Base-by-base conservation (phyloP, 106 monocot genomes). In the Vanilla planifolia region DNA sequence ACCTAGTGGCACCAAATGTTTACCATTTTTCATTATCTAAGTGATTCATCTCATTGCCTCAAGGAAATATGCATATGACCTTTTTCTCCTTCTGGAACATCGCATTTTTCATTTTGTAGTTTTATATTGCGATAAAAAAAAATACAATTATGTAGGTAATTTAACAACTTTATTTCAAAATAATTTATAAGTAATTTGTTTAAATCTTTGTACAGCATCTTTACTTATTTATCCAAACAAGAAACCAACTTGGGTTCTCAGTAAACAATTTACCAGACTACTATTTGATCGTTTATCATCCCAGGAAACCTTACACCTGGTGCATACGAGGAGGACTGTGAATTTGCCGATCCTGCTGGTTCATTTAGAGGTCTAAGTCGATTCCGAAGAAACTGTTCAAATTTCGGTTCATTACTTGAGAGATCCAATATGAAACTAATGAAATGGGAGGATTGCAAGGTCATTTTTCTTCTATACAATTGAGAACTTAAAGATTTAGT, bases 261-360 rank as follows among this genome's bases (percentile, higher is more conserved):
- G 21, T n/a, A 6, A 21, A 6, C 20, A 23, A 20, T 50, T 50
- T 6, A 4, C 24, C 26, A 22, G 0, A 21, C 19, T 47, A 23
- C 50, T n/a, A 24, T 10, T 10, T 11, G 26, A 50, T 50, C 20
- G 24, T 50, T 53, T 53, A 27, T 53, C 27, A 53, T 53, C 15
- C 30, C 45, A 98, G 96, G 96, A 50, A 82, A 88, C 21, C 50
- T 98, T 76, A 91, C 96, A 21, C 48, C 66, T 7, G 63, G 59
- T 65, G 96, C 87, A 51, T 98, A 98, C 53, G 71, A 88, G 64
- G 96, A 92, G 16, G 81, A 90, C 47, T 91, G 96, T 53, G 96
- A 98, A 75, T 98, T 98, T 82, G 91, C 91, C 43, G 96, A 98
- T 60, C 96, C 96, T 48, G 96, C 91, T 20, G 96, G 91, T 57